These are phyloP conservation scores for Kodamaea kakaduensis DNA, from an alignment of 805 yeast species.

Conservation along the genomic window DNA sequence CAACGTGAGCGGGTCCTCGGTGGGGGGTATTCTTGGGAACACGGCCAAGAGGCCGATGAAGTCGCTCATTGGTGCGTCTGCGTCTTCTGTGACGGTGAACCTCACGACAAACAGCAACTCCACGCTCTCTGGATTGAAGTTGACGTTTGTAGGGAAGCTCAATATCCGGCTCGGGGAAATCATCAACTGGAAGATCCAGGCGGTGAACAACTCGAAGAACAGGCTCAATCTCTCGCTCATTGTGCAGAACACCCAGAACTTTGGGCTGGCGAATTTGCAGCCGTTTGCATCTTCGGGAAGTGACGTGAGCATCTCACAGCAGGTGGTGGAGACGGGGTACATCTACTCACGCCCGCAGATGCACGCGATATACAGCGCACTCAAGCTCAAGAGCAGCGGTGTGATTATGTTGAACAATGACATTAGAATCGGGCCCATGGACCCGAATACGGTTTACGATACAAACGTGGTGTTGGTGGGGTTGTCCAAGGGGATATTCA, in stretches of 20 bases:
- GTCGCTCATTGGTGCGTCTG: slow-evolving; percentile 12
- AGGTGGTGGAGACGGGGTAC: neutral
- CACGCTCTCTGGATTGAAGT: slow-evolving; percentile 37
- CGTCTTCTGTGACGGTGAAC: slow-evolving; percentile 35
- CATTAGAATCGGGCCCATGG: slow-evolving; percentile 57
- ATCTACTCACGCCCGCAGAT: slow-evolving; percentile 23
- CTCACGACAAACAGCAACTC: slow-evolving; percentile 26
- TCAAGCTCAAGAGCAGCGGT: slow-evolving; percentile 48
- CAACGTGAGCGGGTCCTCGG: neutral
- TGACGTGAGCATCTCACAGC: slow-evolving; percentile 3
- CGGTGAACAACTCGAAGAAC: slow-evolving; percentile 55
- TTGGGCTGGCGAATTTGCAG: slow-evolving; percentile 10
- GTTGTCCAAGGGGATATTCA: slow-evolving; percentile 59
- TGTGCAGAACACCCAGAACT: slow-evolving; percentile 23
- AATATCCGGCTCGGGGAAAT: slow-evolving; percentile 56
- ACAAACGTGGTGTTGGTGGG: slow-evolving; percentile 60
- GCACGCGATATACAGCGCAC: slow-evolving; percentile 29
- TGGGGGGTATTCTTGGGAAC: slow-evolving; percentile 9
- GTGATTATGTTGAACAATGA: slow-evolving; percentile 63
- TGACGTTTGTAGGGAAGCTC: slow-evolving; percentile 62
- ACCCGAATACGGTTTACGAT: slow-evolving; percentile 60
- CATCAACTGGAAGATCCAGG: slow-evolving; percentile 61
- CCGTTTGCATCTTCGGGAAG: slow-evolving; percentile 4
- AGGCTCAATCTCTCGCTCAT: slow-evolving; percentile 49
- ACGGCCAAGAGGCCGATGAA: slow-evolving; percentile 10